Percentiles rank a stretch among this genome's conserved stretches.
These are phyloP conservation scores for Vitis vinifera DNA, from an alignment of 164 flowering plant genomes.

Conservation along the genomic window DNA sequence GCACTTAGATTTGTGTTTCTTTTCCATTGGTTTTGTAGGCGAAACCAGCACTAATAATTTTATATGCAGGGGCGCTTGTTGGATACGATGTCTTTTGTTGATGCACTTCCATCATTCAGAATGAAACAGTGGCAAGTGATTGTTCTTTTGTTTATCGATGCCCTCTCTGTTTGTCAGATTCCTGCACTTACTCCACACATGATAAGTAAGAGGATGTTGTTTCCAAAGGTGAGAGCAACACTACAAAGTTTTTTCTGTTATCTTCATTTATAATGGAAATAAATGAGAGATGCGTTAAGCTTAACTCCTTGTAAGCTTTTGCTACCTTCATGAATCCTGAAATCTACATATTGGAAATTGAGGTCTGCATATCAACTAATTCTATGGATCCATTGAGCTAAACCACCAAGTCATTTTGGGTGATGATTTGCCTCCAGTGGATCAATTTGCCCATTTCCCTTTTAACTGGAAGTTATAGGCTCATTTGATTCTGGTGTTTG, in stretches of 20 bases:
- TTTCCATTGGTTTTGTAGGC: neutral
- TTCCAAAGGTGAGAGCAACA: slow-evolving; percentile 53
- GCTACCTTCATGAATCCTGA: slow-evolving; percentile 3
- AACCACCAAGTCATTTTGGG: neutral
- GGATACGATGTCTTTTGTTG: slow-evolving; percentile 79
- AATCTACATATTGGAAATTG: neutral
- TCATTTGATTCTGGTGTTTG: too few relatives aligned
- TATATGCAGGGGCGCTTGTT: slow-evolving; percentile 51
- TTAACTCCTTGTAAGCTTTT: neutral
- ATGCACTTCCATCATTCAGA: slow-evolving; percentile 73
- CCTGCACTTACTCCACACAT: slow-evolving; percentile 59
- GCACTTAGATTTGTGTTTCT: too few relatives aligned
- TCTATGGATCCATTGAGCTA: too few relatives aligned
- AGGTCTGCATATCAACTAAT: too few relatives aligned
- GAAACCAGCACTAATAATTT: neutral
- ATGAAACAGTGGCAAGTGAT: slow-evolving; percentile 85
- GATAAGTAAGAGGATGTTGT: slow-evolving; percentile 48
- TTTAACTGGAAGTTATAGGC: too few relatives aligned
- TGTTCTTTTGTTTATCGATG: slow-evolving; percentile 70
- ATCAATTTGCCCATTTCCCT: too few relatives aligned
- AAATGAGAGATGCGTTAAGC: neutral
- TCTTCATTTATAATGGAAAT: neutral
- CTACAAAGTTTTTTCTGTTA: neutral
- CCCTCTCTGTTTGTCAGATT: slow-evolving; percentile 69
- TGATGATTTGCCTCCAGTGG: neutral